phyloP scores from a whole-genome alignment of 192 early-diverging fungal genomes.

The Backusella luteola region DNA sequence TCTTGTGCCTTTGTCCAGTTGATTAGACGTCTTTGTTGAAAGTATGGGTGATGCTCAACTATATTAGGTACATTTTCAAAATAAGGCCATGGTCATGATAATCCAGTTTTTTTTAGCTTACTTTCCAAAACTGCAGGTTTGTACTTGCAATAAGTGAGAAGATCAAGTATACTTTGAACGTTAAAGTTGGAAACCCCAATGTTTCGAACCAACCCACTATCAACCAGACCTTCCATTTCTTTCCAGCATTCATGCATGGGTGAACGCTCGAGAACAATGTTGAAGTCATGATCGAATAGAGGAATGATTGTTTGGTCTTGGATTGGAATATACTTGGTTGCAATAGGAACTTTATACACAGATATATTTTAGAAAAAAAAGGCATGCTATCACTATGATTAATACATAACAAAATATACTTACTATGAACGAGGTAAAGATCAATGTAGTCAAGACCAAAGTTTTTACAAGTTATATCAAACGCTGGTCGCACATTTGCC shows the following conservation, averaged over 20 bases:
- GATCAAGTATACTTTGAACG: conserved; percentile 41
- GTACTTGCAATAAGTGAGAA: conserved; percentile 56
- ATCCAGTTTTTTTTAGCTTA: background rate
- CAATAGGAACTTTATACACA: conserved; percentile 25
- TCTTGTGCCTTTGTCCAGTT: conserved; percentile 53
- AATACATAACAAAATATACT: background rate
- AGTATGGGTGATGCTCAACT: conserved; percentile 75
- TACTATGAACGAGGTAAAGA: conserved; percentile 68
- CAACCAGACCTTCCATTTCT: conserved; percentile 70
- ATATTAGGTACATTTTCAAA: background rate
- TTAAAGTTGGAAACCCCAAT: conserved; percentile 77
- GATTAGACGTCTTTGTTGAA: conserved; percentile 62
- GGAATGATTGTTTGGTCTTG: conserved; percentile 44
- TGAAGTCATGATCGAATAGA: conserved; percentile 21
- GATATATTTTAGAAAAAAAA: background rate
- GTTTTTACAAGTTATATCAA: conserved; percentile 48
- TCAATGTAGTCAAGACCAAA: conserved; percentile 60
- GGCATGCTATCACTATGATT: too few species aligned
- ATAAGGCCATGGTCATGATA: too few species aligned
- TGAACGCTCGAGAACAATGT: conserved; percentile 39
- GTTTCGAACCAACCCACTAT: conserved; percentile 48
- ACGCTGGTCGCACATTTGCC: conserved; percentile 52
- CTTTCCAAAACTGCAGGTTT: conserved; percentile 68
- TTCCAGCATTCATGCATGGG: conserved; percentile 64
- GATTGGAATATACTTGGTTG: conserved; percentile 52